Percentiles rank a stretch among this genome's conserved stretches.
phyloP scores from a whole-genome alignment of 192 early-diverging fungal species.

The Martensiomyces pterosporus region DNA sequence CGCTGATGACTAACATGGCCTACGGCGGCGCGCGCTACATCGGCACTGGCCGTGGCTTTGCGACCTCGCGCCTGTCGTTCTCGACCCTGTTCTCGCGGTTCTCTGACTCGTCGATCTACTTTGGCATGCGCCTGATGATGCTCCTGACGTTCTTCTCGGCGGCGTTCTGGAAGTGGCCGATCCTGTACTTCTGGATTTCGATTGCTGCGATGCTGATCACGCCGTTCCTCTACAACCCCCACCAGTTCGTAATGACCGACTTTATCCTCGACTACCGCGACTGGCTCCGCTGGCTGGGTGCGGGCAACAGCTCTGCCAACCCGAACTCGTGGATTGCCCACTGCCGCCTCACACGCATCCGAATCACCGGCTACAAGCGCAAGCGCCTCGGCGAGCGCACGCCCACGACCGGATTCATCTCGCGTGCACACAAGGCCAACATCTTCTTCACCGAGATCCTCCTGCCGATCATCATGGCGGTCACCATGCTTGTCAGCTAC shows the following conservation, averaged over 20 bases:
- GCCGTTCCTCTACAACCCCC: conserved; percentile 86
- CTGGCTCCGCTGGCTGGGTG: conserved; percentile 78
- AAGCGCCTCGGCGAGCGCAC: conserved; percentile 62
- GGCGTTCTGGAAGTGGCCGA: conserved; percentile 65
- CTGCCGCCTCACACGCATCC: conserved; percentile 63
- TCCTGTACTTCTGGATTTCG: conserved; percentile 81
- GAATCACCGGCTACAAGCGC: conserved; percentile 78
- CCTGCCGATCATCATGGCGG: conserved; percentile 60
- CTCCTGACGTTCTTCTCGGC: conserved; percentile 72
- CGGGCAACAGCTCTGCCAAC: conserved; percentile 71
- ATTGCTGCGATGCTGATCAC: conserved; percentile 71
- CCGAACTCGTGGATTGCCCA: conserved; percentile 77
- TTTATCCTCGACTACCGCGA: conserved; percentile 79
- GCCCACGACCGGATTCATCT: conserved; percentile 61
- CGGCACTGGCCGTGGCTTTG: conserved; percentile 81
- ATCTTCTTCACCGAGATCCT: conserved; percentile 71
- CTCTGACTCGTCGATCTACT: conserved; percentile 68
- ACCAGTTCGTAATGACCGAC: conserved; percentile 76
- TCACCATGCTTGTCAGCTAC: conserved; percentile 59
- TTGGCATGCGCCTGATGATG: conserved; percentile 64
- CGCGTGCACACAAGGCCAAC: conserved; percentile 61
- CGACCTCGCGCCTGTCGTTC: conserved; percentile 74
- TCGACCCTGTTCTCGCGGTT: conserved; percentile 72
- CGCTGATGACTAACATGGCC: conserved; percentile 71
- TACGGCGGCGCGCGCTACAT: conserved; percentile 84